Evolutionary conservation across 2,329 filamentous ascomycete species (phyloP), one percentile per base, ranked within the genome.

Genomic region (Harringtonia lauricola): DNA sequence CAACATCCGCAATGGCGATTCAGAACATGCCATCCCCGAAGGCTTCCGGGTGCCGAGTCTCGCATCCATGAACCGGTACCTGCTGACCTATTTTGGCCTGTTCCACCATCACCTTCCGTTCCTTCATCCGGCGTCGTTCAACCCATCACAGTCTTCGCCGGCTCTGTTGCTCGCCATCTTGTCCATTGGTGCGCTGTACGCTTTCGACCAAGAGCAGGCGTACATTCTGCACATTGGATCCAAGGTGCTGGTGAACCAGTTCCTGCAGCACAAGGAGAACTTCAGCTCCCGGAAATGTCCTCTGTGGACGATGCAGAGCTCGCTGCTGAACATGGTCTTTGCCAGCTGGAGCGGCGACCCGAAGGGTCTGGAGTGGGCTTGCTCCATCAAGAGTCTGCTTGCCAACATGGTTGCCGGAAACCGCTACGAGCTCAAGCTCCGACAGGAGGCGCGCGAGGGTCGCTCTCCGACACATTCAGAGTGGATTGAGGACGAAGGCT

Each of bases 401-500:
- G 90, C 90, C 52, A 96, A 96, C 65, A 96, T 98, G 90, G 92
- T 98, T 45, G 87, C 90, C 46, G 92, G 92, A 47, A 96, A 95
- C 60, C 81, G 88, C 41, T 96, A 96, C 61, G 92, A 98, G 65
- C 70, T 96, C 47, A 95, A 95, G 72, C 75, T 95, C 48, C 85
- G 92, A 17, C 85, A 86, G 44, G 90, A 96, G 58, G 87, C 84
- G 49, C 86, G 92, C 45, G 83, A 86, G 55, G 81, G 77, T 36
- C 71, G 77, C 24, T 73, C 76, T 48, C 87, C 90, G 2, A 86
- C 76, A 33, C 86, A 89, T 45, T 76, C 83, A 15, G 87, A 96
- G 59, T 98, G 92, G 92, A 81, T 96, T 36, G 88, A 94, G 56
- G 92, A 98, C 57, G 92, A 98, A 64, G 88, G 90, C 41, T 95